A percentile compares a stretch with the other conserved stretches of the same genome.
phyloP scores from a whole-genome alignment of 352 stramenopile genomes.

The Globisporangium yorkense region DNA sequence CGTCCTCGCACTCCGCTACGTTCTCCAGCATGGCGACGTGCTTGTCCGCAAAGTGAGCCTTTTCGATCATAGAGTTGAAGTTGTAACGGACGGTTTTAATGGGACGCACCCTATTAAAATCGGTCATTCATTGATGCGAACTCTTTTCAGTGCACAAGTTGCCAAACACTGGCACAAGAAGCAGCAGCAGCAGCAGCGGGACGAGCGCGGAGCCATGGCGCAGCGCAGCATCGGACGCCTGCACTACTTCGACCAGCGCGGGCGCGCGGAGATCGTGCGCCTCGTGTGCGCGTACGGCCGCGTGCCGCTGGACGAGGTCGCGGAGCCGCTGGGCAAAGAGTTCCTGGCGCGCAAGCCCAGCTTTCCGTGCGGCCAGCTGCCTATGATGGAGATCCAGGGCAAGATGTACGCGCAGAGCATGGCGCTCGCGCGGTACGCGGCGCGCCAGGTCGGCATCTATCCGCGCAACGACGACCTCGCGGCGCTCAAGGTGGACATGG shows the following conservation, averaged over 20 bases:
- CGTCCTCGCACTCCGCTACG: not conserved
- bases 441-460: slow-evolving; percentile 32
- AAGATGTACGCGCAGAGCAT: slow-evolving; percentile 26
- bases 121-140: too few relatives aligned
- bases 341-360: slow-evolving; percentile 28
- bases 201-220: not conserved
- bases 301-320: slow-evolving; percentile 33
- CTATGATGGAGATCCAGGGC: slow-evolving; percentile 38
- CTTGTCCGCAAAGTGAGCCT: not conserved
- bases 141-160: too few relatives aligned
- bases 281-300: slow-evolving; percentile 31
- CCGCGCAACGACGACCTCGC: slow-evolving; percentile 17
- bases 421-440: slow-evolving; percentile 36
- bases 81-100: too few relatives aligned
- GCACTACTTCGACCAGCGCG: slow-evolving; percentile 39
- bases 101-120: too few relatives aligned
- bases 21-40: not conserved
- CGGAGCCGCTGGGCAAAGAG: slow-evolving; percentile 16
- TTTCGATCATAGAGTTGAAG: not conserved
- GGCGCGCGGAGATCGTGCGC: slow-evolving; percentile 34
- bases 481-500: slow-evolving; percentile 32
- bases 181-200: too few relatives aligned
- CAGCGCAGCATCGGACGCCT: slow-evolving; percentile 12
- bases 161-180: too few relatives aligned
- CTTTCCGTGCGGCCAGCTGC: slow-evolving; percentile 36